phyloP scores from a whole-genome alignment of 768 basidiomycete genomes.

The Cantharellus cinnabarinus region DNA sequence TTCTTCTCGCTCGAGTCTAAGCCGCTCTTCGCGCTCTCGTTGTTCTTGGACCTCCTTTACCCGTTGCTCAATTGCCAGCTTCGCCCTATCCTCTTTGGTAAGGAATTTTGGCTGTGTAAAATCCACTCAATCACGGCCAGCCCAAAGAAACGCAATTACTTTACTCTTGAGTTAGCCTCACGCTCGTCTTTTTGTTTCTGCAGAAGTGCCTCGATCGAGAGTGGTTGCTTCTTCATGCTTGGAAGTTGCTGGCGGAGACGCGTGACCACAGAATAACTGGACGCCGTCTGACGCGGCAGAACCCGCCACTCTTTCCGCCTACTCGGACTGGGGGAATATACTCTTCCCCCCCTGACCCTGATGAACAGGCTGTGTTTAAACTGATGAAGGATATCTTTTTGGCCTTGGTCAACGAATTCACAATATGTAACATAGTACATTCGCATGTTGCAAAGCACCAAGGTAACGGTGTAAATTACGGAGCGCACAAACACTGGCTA shows the following conservation, averaged over 20 bases:
- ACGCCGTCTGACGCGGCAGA: too few relatives aligned
- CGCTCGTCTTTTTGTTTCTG: conserved; percentile 76
- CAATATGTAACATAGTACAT: too few relatives aligned
- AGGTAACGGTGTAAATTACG: too few relatives aligned
- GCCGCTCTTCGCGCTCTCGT: conserved; percentile 40
- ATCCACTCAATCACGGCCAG: background rate
- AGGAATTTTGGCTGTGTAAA: conserved; percentile 71
- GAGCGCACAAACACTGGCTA: too few relatives aligned
- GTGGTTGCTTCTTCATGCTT: conserved; percentile 28
- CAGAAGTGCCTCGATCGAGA: conserved; percentile 75
- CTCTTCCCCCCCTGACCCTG: background rate
- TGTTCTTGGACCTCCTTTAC: conserved; percentile 62
- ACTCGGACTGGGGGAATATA: background rate
- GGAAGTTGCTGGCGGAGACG: background rate
- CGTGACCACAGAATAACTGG: too few relatives aligned
- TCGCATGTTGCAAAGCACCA: too few relatives aligned
- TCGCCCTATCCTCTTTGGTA: conserved; percentile 77
- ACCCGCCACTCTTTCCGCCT: background rate
- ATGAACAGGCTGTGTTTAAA: conserved; percentile 3
- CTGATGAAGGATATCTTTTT: conserved; percentile 8
- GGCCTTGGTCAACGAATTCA: too few relatives aligned
- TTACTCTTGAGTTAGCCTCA: conserved; percentile 75
- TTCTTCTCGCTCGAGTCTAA: conserved; percentile 39
- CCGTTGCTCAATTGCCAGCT: conserved; percentile 72
- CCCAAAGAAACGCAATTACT: conserved; percentile 3